Evolutionary conservation across 2,329 filamentous ascomycete genomes (phyloP).

Genomic region (Alternaria panax): DNA sequence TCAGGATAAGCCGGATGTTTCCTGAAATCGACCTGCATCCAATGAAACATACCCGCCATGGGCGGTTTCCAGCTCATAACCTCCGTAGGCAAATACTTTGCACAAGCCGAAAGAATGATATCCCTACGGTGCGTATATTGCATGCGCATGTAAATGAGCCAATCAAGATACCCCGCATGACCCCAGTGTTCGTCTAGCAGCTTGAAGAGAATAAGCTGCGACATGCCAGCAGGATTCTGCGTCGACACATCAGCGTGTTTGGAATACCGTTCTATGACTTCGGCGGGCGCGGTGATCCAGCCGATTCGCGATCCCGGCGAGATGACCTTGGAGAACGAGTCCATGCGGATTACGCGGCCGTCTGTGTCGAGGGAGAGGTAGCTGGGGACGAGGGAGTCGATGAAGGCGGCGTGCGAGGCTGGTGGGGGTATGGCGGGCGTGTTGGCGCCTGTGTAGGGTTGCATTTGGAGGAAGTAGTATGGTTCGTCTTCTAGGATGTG

Average conservation of each 20-base stretch:
- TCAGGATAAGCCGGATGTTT: slow-evolving; percentile 67
- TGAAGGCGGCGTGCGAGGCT: slow-evolving; percentile 72
- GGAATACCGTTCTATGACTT: slow-evolving; percentile 82
- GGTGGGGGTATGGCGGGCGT: slow-evolving; percentile 63
- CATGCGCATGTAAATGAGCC: slow-evolving; percentile 81
- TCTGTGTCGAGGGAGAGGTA: slow-evolving; percentile 82
- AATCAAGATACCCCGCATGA: slow-evolving; percentile 85
- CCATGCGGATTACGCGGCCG: slow-evolving; percentile 86
- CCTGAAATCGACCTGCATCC: slow-evolving; percentile 73
- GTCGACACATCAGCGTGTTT: slow-evolving; percentile 83
- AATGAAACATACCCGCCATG: slow-evolving; percentile 93
- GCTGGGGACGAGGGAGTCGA: slow-evolving; percentile 75
- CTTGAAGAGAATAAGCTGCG: slow-evolving; percentile 85
- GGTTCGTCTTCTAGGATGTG: slow-evolving; percentile 92
- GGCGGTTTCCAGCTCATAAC: slow-evolving; percentile 83
- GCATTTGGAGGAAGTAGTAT: slow-evolving; percentile 93
- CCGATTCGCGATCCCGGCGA: slow-evolving; percentile 81
- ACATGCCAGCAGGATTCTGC: slow-evolving; percentile 85
- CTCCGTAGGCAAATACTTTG: slow-evolving; percentile 74
- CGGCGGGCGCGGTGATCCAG: slow-evolving; percentile 87
- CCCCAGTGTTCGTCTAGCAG: slow-evolving; percentile 94
- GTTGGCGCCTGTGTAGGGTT: slow-evolving; percentile 69
- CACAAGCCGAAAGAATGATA: slow-evolving; percentile 79
- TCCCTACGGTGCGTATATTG: slow-evolving; percentile 84
- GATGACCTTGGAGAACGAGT: slow-evolving; percentile 93